Evolutionary conservation across 1,284 basidiomycete genomes (phyloP), one percentile per base, ranked within the genome.

Genomic region (Ustilago nuda): DNA sequence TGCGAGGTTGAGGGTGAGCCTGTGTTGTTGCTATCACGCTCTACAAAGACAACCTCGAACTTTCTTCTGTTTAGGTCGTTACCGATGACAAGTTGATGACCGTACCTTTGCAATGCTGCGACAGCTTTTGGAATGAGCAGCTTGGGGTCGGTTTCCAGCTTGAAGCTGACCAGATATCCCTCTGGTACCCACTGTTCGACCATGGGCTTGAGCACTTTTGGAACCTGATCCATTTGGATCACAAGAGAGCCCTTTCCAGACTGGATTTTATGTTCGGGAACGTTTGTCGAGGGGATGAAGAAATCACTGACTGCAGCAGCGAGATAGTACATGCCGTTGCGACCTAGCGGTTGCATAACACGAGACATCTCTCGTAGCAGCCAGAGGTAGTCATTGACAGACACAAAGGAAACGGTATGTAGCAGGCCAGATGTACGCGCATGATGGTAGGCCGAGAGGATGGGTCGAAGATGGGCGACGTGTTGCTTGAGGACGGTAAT

Each of bases 161-260:
- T 99, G 90, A 99, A 99, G 1, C 94, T 95, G 53, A 99, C 94
- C 50, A 98, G 92, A 86, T 91, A 98, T 0, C 94, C 95, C 61
- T 94, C 91, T 1, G 91, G 91, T 0, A 92, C 92, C 97, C 96
- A 99, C 84, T 98, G 92, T 57, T 93, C 91, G 3, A 98, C 95
- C 87, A 99, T 89, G 0, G 94, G 92, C 85, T 93, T 93, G 52
- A 99, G 87, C 43, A 98, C 92, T 87, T 99, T 99, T 8, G 97
- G 96, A 1, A 98, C 95, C 86, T 98, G 95, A 85, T 99, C 96
- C 95, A 99, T 98, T 86, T 98, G 94, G 72, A 99, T 93, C 48
- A 92, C 90, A 39, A 99, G 87, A 75, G 92, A 95, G 2, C 84
- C 85, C 85, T 96, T 95, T 23, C 93, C 93, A 0, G 94, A 97